Evolutionary conservation across 768 basidiomycete genomes (phyloP).

Genomic region (Rhizopogon rudus): DNA sequence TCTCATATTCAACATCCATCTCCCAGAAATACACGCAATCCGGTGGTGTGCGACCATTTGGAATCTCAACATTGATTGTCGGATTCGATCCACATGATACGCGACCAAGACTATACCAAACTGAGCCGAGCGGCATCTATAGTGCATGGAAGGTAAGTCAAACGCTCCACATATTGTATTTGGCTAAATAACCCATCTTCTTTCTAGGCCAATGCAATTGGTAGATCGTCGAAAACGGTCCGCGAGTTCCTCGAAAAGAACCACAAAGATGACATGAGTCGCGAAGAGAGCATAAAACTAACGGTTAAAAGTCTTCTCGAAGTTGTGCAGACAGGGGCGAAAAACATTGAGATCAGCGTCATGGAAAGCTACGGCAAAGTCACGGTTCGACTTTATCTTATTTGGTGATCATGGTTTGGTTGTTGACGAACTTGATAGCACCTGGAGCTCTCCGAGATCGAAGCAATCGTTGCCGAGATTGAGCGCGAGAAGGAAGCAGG

Average conservation of each 20-base stretch:
- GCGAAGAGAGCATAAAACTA: slow-evolving; percentile 90
- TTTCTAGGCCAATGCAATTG: slow-evolving; percentile 90
- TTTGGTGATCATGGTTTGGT: neutral
- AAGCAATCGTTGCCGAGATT: slow-evolving; percentile 87
- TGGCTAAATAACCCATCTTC: neutral
- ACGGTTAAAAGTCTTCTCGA: slow-evolving; percentile 94
- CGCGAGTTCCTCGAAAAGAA: slow-evolving; percentile 99
- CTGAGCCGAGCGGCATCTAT: slow-evolving; percentile 97
- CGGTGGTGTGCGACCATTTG: slow-evolving; percentile 96
- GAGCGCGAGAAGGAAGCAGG: slow-evolving; percentile 97
- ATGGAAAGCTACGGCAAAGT: slow-evolving; percentile 96
- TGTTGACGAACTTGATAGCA: neutral
- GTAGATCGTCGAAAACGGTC: slow-evolving; percentile 96
- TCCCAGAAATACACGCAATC: slow-evolving; percentile 93
- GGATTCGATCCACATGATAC: slow-evolving; percentile 95
- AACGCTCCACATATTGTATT: neutral
- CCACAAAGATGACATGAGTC: slow-evolving; percentile 83
- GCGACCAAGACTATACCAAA: slow-evolving; percentile 88
- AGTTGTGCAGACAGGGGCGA: slow-evolving; percentile 99
- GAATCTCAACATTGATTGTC: slow-evolving; percentile 93
- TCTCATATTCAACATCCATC: neutral
- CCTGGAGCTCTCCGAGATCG: slow-evolving; percentile 81
- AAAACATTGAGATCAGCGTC: slow-evolving; percentile 98
- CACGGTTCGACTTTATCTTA: slow-evolving; percentile 50
- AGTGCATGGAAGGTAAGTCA: slow-evolving; percentile 90